Evolutionary conservation across 345 rosid genomes (phyloP), one percentile per base, ranked within the genome.

Genomic region (Nephelium lappaceum): DNA sequence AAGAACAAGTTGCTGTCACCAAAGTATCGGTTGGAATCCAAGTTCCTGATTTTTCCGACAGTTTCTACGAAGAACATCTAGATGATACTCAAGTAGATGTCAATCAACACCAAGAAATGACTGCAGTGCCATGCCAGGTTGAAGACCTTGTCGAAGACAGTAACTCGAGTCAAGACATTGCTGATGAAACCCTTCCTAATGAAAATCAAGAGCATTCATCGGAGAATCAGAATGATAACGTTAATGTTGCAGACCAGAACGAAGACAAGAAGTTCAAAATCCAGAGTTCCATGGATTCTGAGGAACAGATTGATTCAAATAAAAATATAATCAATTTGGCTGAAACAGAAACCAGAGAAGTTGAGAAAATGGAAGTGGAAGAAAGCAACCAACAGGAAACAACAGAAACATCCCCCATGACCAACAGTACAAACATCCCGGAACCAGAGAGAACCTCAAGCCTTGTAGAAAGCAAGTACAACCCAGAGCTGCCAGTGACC

Each of bases 341-440:
- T 65, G 84, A 68, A 57, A 78, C 77, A 18, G 15, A 38, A n/a
- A 31, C 14, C 38, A 69, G 57, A 81, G 86, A 83, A 79, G 69
- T 14, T 10, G 89, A 81, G 53, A 75, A 14, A 53, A 73, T 2
- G 74, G 87, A 89, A 76, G 79, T 31, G 21, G 62, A 73, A 82
- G 81, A 68, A 5, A 64, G 68, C 77, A 45, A 67, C 11, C 14
- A 80, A 61, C 62, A 69, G 57, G 87, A 67, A 69, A 36, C 63
- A 23, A 75, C 63, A 53, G 86, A 75, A 77, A 47, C 76, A 45
- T 11, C 69, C 74, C 60, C 10, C 15, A 8, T 77, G 58, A 79
- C 80, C 43, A 47, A 9, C 16, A 43, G 76, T 36, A 70, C 75
- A 23, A 76, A 64, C 69, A 42, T 49, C 42, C n/a, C 41, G 19